Base-by-base conservation (phyloP, 2,329 filamentous ascomycete species). In the Alternaria burnsii region DNA sequence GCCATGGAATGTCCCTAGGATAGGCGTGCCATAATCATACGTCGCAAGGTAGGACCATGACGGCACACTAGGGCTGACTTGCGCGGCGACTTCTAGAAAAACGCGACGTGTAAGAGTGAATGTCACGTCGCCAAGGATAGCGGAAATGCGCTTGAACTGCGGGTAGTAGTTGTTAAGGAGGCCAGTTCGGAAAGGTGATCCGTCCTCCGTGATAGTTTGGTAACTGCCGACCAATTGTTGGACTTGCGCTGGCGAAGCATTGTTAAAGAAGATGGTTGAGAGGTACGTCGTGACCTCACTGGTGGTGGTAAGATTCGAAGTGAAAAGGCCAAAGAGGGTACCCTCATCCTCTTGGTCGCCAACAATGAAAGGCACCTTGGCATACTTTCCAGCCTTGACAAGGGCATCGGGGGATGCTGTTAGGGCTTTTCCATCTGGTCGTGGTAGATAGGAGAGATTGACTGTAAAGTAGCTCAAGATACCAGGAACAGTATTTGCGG, bases 311-410 rank as follows among this genome's bases (percentile, higher is more conserved):
- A 94, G 80, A 73, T 93, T 92, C 32, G 78, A 73, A 65, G 91
- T 89, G 75, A 89, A 89, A 34, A 94, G 81, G 5, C 88, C 82
- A 73, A 94, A 93, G 2, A 94, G 77, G 0, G 91, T 93, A 18
- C 91, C 91, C 76, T 94, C 91, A 71, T 94, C 91, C 80, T 94
- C 91, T 76, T 93, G 90, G 71, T 92, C 86, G 42, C 91, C 91
- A 40, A 91, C 85, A 57, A 90, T 89, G 72, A 89, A 84, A 2
- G 88, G 88, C 0, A 89, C 84, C 12, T 83, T 82, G 8, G 87
- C 83, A 63, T 87, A 89, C 62, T 83, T 82, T 14, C 88, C 87
- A 0, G 74, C 69, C 3, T 67, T 56, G 2, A 85, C 79, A 5
- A 91, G 80, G 0, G 83, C 55, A 0, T 94, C 90, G 0, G 90